phyloP scores from a whole-genome alignment of 495 filamentous ascomycete genomes.

The Aspergillus leporis region DNA sequence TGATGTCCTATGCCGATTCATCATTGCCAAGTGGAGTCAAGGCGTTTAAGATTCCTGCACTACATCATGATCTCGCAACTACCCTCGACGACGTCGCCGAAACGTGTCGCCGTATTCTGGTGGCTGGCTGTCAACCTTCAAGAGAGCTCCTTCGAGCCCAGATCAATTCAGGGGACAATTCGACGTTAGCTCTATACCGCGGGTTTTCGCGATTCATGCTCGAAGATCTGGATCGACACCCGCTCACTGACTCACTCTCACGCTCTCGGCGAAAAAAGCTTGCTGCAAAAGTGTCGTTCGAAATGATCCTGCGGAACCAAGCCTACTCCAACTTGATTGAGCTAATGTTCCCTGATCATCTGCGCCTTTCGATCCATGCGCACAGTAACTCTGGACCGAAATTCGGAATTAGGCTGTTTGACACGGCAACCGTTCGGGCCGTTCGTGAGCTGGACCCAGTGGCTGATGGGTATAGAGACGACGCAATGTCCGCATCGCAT shows the following conservation, averaged over 20 bases:
- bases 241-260: background rate
- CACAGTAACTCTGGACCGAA: constrained; percentile 44
- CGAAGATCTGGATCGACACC: constrained; percentile 33
- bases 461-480: background rate
- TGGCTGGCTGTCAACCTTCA: background rate
- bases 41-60: background rate
- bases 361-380: constrained; percentile 43
- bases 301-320: constrained; percentile 39
- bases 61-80: background rate
- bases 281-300: constrained; percentile 17
- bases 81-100: background rate
- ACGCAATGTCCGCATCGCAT: constrained; percentile 6
- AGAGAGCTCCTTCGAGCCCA: constrained; percentile 24
- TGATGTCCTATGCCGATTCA: background rate
- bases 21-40: background rate
- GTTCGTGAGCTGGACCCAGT: background rate
- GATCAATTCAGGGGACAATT: constrained; percentile 34
- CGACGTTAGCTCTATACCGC: constrained; percentile 40
- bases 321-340: constrained; percentile 45
- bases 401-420: constrained; percentile 41
- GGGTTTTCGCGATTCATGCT: constrained; percentile 50
- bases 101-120: background rate
- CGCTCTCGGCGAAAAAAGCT: constrained; percentile 27
- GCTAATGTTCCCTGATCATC: constrained; percentile 33
- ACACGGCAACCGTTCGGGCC: constrained; percentile 18